Evolutionary conservation across 208 protist genomes (phyloP).

Genomic region (Wallacemonas collosoma): DNA sequence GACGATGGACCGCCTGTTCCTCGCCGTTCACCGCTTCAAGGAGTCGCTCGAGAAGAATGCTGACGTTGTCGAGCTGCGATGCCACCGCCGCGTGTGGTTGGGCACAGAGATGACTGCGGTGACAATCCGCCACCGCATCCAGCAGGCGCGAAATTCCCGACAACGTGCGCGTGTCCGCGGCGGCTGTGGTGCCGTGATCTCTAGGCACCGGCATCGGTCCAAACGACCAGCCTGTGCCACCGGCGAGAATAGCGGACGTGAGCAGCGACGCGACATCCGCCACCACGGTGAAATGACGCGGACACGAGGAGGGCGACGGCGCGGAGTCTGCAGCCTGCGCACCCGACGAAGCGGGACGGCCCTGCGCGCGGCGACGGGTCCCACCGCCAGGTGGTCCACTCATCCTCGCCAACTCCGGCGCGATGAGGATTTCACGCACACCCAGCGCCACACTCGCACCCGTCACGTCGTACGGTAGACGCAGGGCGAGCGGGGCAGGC

Average conservation of each 20-base stretch:
- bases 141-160: conserved; percentile 16
- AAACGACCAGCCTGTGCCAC: conserved; percentile 2
- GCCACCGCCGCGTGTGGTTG: conserved; percentile 16
- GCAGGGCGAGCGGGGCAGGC: conserved; percentile 58
- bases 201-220: neutral
- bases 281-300: conserved; percentile 21
- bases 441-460: conserved; percentile 65
- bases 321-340: conserved; percentile 22
- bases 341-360: neutral
- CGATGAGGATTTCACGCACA: conserved; percentile 50
- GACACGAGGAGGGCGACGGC: conserved; percentile 19
- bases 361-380: too few species aligned
- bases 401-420: conserved; percentile 34
- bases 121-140: conserved; percentile 30
- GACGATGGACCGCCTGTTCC: conserved; percentile 27
- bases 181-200: neutral
- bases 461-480: conserved; percentile 61
- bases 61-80: conserved; percentile 20
- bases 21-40: conserved; percentile 20
- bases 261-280: conserved; percentile 39
- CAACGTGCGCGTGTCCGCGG: neutral
- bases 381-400: neutral
- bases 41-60: neutral
- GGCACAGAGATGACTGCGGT: conserved; percentile 35
- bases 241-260: conserved; percentile 44